Evolutionary conservation across 768 basidiomycete genomes (phyloP).

Genomic region (Xerocomus brunneocitrinus): DNA sequence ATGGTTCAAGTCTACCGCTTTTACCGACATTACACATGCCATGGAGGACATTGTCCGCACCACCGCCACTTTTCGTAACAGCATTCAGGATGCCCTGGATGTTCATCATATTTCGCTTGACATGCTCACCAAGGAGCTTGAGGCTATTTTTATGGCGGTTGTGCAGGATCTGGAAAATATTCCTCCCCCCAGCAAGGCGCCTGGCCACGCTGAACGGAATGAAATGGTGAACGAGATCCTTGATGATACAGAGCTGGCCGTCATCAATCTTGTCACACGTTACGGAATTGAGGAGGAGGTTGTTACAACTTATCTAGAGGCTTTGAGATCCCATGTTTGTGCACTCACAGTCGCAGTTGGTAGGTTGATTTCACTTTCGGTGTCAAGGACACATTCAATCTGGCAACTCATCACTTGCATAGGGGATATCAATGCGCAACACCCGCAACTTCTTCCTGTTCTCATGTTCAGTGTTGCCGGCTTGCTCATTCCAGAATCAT

Average conservation of each 20-base stretch:
- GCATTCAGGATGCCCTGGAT: conserved; percentile 7
- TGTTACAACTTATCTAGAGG: neutral
- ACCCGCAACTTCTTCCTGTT: conserved; percentile 3
- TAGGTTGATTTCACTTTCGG: neutral
- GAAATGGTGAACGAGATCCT: conserved; percentile 6
- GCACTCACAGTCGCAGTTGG: conserved; percentile 7
- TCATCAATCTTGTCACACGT: neutral
- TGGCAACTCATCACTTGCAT: neutral
- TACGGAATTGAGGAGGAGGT: conserved; percentile 6
- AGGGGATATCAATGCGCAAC: conserved; percentile 14
- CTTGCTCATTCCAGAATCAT: conserved; percentile 11
- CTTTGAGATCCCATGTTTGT: conserved; percentile 5
- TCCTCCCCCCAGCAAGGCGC: neutral
- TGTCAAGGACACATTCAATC: too few relatives aligned
- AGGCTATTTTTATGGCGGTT: conserved; percentile 3
- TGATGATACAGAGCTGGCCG: neutral
- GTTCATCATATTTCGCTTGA: conserved; percentile 5
- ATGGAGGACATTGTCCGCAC: conserved; percentile 10
- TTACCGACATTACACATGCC: conserved; percentile 1
- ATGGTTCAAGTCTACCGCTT: conserved; percentile 2
- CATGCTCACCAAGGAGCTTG: conserved; percentile 8
- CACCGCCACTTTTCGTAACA: conserved; percentile 11
- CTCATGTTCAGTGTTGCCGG: neutral
- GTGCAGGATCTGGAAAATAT: conserved; percentile 2
- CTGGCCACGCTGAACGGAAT: conserved; percentile 1